Evolutionary conservation across 2,329 filamentous ascomycete species (phyloP), one percentile per base, ranked within the genome.

Genomic region (Niveomyces coronatus): DNA sequence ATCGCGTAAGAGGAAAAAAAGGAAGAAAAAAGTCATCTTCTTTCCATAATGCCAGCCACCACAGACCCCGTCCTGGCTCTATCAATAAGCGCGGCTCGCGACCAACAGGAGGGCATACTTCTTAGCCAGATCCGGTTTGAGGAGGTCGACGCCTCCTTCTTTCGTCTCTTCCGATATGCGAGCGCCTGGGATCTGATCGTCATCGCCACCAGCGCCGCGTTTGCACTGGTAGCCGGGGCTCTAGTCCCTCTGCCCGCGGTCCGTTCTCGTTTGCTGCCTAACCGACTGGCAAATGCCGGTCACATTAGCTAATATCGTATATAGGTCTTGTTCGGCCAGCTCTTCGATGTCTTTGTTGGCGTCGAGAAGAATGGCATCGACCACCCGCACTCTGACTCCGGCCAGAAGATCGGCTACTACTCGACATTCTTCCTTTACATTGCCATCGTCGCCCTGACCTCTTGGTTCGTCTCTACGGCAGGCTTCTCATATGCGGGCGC

Each of bases 401-500:
- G 17, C 9, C 15, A 19, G 3, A 32, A 20, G n/a, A n/a, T n/a
- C n/a, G n/a, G n/a, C 15, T n/a, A n/a, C 17, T 32, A 32, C 30
- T n/a, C 30, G 30, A 8, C 15, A n/a, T 32, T n/a, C 11, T 32
- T 55, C 20, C 13, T 29, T 13, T 40, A 40, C 26, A 36, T 40
- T 24, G 22, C 59, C 44, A 43, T 56, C 37, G 55, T 57, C 31
- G 56, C 58, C 14, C 53, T 62, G 37, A 42, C 49, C 10, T 51
- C 41, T 51, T 62, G 27, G 48, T 61, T 5, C 54, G 57, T 3
- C 49, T 48, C 20, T 54, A 52, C 24, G 41, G 57, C 38, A 40
- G 38, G 38, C 16, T 40, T 40, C 18, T 23, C 16, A 9, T 24
- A 40, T 13, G 26, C 38, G 14, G 38, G 38, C 14, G 23, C 38